Evolutionary conservation across 2,329 filamentous ascomycete genomes (phyloP).

Genomic region (Colletotrichum eremochloae): DNA sequence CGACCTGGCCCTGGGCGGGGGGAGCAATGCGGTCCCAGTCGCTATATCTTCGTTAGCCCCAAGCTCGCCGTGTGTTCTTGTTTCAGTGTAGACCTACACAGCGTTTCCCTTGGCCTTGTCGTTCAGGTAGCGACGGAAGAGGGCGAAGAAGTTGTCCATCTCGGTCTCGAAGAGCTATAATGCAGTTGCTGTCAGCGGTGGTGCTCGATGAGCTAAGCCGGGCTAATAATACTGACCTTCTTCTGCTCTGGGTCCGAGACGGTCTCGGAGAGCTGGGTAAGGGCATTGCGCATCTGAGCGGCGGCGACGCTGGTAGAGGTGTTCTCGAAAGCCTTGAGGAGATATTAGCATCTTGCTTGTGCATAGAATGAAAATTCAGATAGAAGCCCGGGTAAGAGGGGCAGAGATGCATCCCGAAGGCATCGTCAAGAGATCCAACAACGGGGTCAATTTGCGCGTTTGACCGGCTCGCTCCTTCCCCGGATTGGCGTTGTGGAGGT

Average conservation of each 20-base stretch:
- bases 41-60: conserved; percentile 59
- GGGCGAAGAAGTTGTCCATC: conserved; percentile 99
- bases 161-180: conserved; percentile 92
- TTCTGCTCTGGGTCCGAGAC: conserved; percentile 85
- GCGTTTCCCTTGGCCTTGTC: conserved; percentile 99
- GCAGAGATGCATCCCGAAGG: background rate
- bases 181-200: conserved; percentile 38
- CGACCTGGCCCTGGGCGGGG: conserved; percentile 92
- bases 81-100: conserved; percentile 67
- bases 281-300: conserved; percentile 97
- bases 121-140: conserved; percentile 98
- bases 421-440: background rate
- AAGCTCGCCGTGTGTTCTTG: background rate
- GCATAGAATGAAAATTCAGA: background rate
- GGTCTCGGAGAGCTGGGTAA: conserved; percentile 92
- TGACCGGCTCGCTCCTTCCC: background rate
- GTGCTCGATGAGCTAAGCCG: background rate
- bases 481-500: background rate
- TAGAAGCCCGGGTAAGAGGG: background rate
- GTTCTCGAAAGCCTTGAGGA: conserved; percentile 94
- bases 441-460: background rate
- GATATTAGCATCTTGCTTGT: conserved; percentile 50
- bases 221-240: conserved; percentile 73
- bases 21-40: conserved; percentile 98
- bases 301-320: conserved; percentile 98